These are phyloP conservation scores for Strobilomyces echinocephalus DNA, from an alignment of 768 basidiomycete genomes.

Conservation along the genomic window DNA sequence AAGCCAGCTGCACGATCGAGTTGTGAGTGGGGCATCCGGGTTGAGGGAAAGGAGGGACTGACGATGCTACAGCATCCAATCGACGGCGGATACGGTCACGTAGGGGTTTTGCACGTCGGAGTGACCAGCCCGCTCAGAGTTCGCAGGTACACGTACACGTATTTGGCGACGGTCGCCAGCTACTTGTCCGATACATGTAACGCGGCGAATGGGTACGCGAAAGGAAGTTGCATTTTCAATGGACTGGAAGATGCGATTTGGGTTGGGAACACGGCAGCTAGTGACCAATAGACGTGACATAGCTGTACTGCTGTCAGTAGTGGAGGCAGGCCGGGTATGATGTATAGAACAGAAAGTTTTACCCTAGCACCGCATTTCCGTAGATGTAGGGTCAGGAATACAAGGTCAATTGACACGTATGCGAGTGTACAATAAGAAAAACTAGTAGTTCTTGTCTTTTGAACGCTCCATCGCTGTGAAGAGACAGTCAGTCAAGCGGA, in stretches of 20 bases:
- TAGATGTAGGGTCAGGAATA: background rate
- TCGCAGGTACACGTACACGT: slow-evolving; percentile 3
- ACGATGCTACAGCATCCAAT: slow-evolving; percentile 1
- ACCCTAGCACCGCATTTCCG: background rate
- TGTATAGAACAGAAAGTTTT: background rate
- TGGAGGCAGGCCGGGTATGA: too few relatives aligned
- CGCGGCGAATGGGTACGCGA: background rate
- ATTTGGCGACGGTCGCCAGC: background rate
- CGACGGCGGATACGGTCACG: slow-evolving; percentile 6
- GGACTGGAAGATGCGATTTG: too few relatives aligned
- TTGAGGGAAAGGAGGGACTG: background rate
- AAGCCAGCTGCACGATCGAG: slow-evolving; percentile 2
- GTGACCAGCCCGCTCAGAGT: background rate
- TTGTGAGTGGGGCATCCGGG: slow-evolving; percentile 1
- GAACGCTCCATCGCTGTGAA: slow-evolving; percentile 29
- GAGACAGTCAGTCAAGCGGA: background rate
- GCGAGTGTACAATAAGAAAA: background rate
- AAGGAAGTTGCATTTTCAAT: slow-evolving; percentile 6
- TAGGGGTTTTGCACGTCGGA: background rate
- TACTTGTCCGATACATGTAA: background rate
- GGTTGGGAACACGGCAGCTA: slow-evolving; percentile 1
- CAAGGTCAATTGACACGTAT: background rate
- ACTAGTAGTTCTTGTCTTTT: slow-evolving; percentile 26
- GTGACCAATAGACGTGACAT: background rate
- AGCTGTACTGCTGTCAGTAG: too few relatives aligned